A percentile compares a stretch with the other conserved stretches of the same genome.
Evolutionary conservation across 805 yeast species (phyloP).

Genomic region (Zygosaccharomyces lentus): DNA sequence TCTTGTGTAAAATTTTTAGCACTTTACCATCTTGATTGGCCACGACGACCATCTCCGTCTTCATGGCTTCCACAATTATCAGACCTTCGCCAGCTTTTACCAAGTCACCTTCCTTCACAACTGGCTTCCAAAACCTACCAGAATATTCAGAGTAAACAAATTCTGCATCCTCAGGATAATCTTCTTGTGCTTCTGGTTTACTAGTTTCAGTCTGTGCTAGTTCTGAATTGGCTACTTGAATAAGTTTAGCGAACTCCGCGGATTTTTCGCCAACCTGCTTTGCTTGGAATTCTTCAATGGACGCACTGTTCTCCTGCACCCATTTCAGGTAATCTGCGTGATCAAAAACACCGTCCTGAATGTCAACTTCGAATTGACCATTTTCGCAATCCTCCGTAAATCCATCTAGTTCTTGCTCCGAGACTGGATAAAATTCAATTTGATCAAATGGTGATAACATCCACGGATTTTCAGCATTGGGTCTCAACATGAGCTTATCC

Average conservation of each 20-base stretch:
- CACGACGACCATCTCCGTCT: slow-evolving; percentile 89
- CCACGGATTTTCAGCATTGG: slow-evolving; percentile 71
- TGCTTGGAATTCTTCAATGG: slow-evolving; percentile 64
- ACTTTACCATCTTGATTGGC: slow-evolving; percentile 73
- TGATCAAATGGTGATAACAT: slow-evolving; percentile 88
- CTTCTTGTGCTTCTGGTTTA: slow-evolving; percentile 44
- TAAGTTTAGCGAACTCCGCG: slow-evolving; percentile 79
- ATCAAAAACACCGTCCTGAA: slow-evolving; percentile 75
- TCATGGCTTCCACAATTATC: slow-evolving; percentile 95
- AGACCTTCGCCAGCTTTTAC: slow-evolving; percentile 75
- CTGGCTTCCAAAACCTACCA: slow-evolving; percentile 95
- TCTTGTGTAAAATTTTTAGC: slow-evolving; percentile 63
- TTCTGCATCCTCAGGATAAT: slow-evolving; percentile 73
- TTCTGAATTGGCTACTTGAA: slow-evolving; percentile 76
- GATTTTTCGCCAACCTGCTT: slow-evolving; percentile 75
- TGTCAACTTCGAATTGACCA: slow-evolving; percentile 73
- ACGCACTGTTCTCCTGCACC: slow-evolving; percentile 66
- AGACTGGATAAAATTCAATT: slow-evolving; percentile 88
- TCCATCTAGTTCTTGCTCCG: slow-evolving; percentile 74
- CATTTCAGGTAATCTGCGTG: slow-evolving; percentile 73
- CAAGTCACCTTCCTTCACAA: slow-evolving; percentile 71
- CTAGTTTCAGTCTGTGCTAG: slow-evolving; percentile 51
- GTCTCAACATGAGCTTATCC: slow-evolving; percentile 85
- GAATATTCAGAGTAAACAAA: slow-evolving; percentile 89
- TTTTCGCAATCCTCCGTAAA: slow-evolving; percentile 69